Evolutionary conservation across 2,329 filamentous ascomycete species (phyloP), one percentile per base, ranked within the genome.

Genomic region (Penicillium psychrosexuale): DNA sequence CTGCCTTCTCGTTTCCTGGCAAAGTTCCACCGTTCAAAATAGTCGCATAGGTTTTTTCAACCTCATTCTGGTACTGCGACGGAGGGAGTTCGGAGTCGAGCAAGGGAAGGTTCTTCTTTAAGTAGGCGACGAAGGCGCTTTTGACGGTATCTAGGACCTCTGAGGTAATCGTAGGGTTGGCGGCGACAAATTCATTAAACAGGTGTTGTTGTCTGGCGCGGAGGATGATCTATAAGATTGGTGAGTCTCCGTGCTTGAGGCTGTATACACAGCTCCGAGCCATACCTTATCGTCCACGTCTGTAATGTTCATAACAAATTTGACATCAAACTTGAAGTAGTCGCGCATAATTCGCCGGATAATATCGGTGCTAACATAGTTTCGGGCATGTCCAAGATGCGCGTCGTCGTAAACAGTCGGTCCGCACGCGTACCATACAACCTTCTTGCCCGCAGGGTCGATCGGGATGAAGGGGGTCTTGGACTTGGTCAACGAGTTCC

Each of bases 301-400:
- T 28, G 91, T 96, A 60, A 94, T 91, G 75, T 96, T 96, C 87
- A 95, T 94, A 61, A 96, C 89, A 75, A 95, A 96, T 57, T 86
- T 84, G 62, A 96, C 84, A 39, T 91, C 78, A 72, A 89, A 94
- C 58, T 85, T 84, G 71, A 96, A 95, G 75, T 94, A 93, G 72
- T 93, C 85, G 67, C 83, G 80, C 73, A 96, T 76, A 65, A 96
- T 90, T 66, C 91, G 85, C 58, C 91, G 84, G 63, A 96, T 86
- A 61, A 96, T 91, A 72, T 96, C 91, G 43, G 90, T 93, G 47
- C 87, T 90, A 60, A 96, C 89, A 82, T 96, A 96, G 77, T 96
- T 96, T 64, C 90, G 82, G 30, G 90, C 91, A 74, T 96, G 91
- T 30, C 90, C 88, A 58, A 93, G 75, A 77, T 93, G 90, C 59